Evolutionary conservation across 768 basidiomycete species (phyloP).

Genomic region (Tephrocybe sp.): DNA sequence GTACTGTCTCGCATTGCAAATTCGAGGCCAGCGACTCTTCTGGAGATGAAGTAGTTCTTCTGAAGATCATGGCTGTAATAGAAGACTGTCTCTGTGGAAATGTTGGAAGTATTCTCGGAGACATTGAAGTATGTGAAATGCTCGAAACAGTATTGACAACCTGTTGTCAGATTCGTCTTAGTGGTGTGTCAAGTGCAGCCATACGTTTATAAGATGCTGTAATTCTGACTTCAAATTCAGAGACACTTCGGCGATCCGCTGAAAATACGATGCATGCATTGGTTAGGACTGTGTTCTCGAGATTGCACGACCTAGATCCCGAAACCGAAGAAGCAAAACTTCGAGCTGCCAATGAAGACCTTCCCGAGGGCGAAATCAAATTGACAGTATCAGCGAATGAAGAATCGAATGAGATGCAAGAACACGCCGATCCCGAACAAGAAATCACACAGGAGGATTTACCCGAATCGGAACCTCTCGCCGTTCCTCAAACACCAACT

Average conservation of each 20-base stretch:
- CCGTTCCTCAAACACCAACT: constrained; percentile 20
- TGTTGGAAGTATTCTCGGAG: constrained; percentile 75
- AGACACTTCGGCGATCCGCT: constrained; percentile 83
- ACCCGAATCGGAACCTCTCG: constrained; percentile 11
- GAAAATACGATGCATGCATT: constrained; percentile 89
- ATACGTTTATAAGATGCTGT: not conserved
- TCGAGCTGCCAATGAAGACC: constrained; percentile 45
- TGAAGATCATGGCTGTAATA: constrained; percentile 89
- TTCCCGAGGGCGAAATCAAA: constrained; percentile 24
- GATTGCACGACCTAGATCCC: constrained; percentile 69
- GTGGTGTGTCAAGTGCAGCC: constrained; percentile 58
- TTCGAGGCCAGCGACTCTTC: constrained; percentile 97
- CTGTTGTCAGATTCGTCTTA: constrained; percentile 95
- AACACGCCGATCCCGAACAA: constrained; percentile 22
- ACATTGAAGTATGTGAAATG: constrained; percentile 97
- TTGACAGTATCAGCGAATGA: constrained; percentile 7
- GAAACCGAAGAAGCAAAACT: constrained; percentile 69
- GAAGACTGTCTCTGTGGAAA: constrained; percentile 75
- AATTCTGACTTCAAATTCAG: constrained; percentile 38
- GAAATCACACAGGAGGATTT: constrained; percentile 9
- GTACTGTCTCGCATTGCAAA: constrained; percentile 91
- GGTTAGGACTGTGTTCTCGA: constrained; percentile 77
- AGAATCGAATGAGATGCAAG: constrained; percentile 26
- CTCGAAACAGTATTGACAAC: constrained; percentile 96
- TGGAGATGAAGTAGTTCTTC: constrained; percentile 94